Conservation (phyloP, 2,329 filamentous ascomycete species). For the Cercospora citrullina region DNA sequence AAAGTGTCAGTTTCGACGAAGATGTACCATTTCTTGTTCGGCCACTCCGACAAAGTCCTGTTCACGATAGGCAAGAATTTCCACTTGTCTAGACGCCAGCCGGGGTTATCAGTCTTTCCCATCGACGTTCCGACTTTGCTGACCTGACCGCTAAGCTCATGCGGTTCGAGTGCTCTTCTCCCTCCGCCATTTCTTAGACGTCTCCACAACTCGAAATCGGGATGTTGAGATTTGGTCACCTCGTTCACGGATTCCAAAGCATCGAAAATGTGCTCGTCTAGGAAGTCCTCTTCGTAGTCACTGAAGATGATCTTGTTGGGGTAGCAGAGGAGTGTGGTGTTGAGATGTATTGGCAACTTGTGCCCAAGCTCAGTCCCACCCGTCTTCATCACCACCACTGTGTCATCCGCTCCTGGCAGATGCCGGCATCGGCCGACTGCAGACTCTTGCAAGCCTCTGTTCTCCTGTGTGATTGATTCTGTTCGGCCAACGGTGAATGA, state of each 20-base stretch:
- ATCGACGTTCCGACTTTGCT: conserved; percentile 12
- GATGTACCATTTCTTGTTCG: conserved; percentile 58
- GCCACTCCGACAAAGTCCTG: conserved; percentile 42
- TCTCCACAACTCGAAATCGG: conserved; percentile 33
- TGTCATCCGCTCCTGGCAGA: conserved; percentile 45
- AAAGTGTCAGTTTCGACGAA: conserved; percentile 62
- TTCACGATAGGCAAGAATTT: conserved; percentile 58
- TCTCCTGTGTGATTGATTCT: background rate
- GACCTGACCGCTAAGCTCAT: conserved; percentile 27
- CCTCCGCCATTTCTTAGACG: conserved; percentile 24
- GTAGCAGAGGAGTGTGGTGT: conserved; percentile 40
- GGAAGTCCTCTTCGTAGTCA: conserved; percentile 41
- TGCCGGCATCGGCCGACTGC: conserved; percentile 19
- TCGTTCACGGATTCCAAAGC: conserved; percentile 29
- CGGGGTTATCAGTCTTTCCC: conserved; percentile 33
- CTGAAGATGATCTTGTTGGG: conserved; percentile 42
- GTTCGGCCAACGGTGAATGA: background rate
- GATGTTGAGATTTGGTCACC: conserved; percentile 23
- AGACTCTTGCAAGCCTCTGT: background rate
- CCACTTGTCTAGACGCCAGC: conserved; percentile 56
- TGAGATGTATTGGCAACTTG: conserved; percentile 38
- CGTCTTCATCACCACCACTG: conserved; percentile 54
- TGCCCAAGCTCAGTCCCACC: conserved; percentile 38
- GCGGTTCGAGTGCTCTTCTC: conserved; percentile 20
- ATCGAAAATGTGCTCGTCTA: conserved; percentile 39